phyloP scores from a whole-genome alignment of 2,329 filamentous ascomycete genomes.

The Scytalidium lignicola region DNA sequence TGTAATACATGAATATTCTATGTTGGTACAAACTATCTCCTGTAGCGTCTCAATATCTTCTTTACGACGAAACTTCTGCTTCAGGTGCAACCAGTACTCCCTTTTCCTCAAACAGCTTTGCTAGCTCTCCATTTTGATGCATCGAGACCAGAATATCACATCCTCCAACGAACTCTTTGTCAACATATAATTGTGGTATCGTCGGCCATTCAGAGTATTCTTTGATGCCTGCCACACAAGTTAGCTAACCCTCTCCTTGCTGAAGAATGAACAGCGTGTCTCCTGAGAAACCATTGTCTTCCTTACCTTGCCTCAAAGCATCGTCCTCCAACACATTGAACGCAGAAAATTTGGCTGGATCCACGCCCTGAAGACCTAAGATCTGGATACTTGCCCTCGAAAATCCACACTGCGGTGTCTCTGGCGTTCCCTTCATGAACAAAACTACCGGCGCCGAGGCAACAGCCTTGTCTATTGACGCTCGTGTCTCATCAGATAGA shows the following conservation, averaged over 20 bases:
- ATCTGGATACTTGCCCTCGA: constrained; percentile 94
- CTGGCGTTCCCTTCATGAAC: constrained; percentile 99
- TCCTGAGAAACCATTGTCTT: too few species aligned
- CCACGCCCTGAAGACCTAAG: constrained; percentile 87
- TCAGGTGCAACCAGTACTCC: constrained; percentile 57
- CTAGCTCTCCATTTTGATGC: constrained; percentile 93
- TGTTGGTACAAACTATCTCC: background rate
- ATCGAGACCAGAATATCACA: constrained; percentile 95
- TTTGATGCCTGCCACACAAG: constrained; percentile 69
- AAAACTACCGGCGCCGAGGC: constrained; percentile 85
- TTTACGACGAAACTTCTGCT: constrained; percentile 6
- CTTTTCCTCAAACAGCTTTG: constrained; percentile 89
- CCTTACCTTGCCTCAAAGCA: constrained; percentile 74
- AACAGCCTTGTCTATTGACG: constrained; percentile 88
- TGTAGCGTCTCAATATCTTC: background rate
- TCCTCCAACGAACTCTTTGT: constrained; percentile 95
- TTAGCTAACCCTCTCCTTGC: constrained; percentile 6
- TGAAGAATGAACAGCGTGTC: background rate
- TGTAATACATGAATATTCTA: background rate
- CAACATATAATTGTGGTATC: constrained; percentile 92
- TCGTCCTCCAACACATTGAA: constrained; percentile 95
- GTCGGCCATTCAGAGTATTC: constrained; percentile 99
- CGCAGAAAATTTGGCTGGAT: constrained; percentile 93
- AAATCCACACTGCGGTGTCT: constrained; percentile 94
- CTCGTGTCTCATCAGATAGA: constrained; percentile 72